phyloP scores from a whole-genome alignment of 768 basidiomycete genomes.

The Mrakia frigida region DNA sequence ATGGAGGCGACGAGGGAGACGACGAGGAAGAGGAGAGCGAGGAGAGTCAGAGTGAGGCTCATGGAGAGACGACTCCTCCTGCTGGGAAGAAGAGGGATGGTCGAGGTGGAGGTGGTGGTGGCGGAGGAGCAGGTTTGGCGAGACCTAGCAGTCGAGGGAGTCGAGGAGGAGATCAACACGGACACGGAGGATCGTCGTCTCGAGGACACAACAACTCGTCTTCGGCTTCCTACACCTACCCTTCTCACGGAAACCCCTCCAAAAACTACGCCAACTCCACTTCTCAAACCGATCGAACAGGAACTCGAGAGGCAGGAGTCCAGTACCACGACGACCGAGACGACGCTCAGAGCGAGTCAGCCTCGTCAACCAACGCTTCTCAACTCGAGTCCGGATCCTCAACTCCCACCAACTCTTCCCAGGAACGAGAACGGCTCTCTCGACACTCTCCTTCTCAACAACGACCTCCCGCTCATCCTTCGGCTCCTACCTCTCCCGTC shows the following conservation, averaged over 20 bases:
- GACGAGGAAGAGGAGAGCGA: constrained; percentile 37
- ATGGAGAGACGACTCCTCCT: neutral
- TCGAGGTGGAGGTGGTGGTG: constrained; percentile 20
- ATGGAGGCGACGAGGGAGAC: constrained; percentile 74
- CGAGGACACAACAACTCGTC: neutral
- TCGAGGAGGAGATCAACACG: constrained; percentile 2
- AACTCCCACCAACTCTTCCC: constrained; percentile 5
- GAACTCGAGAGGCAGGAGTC: neutral
- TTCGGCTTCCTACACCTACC: neutral
- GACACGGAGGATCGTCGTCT: neutral
- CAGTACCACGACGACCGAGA: neutral
- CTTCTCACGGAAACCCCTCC: neutral
- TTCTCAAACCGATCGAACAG: neutral
- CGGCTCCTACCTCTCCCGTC: neutral
- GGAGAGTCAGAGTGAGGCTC: neutral
- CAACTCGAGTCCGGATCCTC: neutral
- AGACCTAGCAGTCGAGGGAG: neutral
- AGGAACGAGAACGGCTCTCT: neutral
- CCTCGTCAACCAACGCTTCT: neutral
- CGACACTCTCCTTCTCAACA: neutral
- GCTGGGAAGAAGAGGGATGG: constrained; percentile 4
- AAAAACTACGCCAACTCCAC: neutral
- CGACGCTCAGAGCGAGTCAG: neutral
- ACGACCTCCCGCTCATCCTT: neutral
- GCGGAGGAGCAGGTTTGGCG: neutral